Evolutionary conservation across 306 rosid species (phyloP).

Genomic region (Casuarina cunninghamiana): DNA sequence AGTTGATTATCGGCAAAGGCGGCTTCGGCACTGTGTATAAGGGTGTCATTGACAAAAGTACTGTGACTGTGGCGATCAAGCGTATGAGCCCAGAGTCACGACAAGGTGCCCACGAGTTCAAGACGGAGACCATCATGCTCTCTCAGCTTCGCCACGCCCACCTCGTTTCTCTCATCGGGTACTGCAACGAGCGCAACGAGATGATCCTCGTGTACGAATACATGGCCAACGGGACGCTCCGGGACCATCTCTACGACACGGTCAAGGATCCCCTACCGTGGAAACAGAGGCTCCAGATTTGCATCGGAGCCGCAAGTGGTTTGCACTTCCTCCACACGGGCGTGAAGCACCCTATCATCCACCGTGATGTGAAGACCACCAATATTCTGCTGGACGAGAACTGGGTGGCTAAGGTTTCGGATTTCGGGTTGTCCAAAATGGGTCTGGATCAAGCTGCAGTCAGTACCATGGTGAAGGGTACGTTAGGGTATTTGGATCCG

Average conservation of each 20-base stretch:
- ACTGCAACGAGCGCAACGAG: constrained; percentile 30
- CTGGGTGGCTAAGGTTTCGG: constrained; percentile 30
- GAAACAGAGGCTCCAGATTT: constrained; percentile 26
- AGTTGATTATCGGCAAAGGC: neutral
- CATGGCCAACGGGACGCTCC: constrained; percentile 30
- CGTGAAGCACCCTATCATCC: constrained; percentile 26
- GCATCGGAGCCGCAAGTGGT: constrained; percentile 13
- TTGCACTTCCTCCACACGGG: constrained; percentile 28
- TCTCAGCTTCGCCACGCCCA: constrained; percentile 45
- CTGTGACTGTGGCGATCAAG: constrained; percentile 15
- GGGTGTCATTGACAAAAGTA: neutral
- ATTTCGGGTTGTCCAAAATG: constrained; percentile 33
- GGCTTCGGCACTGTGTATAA: constrained; percentile 16
- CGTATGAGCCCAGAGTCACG: constrained; percentile 31
- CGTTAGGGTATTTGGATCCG: constrained; percentile 33
- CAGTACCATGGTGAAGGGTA: constrained; percentile 34
- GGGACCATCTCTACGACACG: constrained; percentile 26
- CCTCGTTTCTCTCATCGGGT: constrained; percentile 39
- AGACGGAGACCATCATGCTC: constrained; percentile 46
- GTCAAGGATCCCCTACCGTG: constrained; percentile 18
- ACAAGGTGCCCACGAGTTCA: constrained; percentile 46
- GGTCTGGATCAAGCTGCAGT: constrained; percentile 20
- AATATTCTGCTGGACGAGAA: constrained; percentile 29
- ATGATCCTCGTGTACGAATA: constrained; percentile 48
- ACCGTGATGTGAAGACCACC: constrained; percentile 30